Conservation (phyloP, 164 flowering plant genomes). For the Amborella trichopoda region DNA sequence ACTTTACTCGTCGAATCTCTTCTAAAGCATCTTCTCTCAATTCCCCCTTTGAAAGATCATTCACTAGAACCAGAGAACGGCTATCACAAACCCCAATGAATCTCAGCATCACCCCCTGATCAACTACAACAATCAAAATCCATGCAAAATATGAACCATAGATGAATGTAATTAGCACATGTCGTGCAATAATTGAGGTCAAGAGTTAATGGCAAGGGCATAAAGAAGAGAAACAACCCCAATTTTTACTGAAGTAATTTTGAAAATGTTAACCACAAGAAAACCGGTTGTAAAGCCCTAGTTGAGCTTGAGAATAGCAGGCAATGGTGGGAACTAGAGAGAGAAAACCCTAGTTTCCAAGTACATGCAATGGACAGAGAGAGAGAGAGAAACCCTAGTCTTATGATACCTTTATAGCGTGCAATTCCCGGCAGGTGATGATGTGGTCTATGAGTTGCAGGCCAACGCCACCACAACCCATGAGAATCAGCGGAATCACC, state of each 20-base stretch:
- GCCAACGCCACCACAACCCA: constrained; percentile 91
- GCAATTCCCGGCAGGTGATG: constrained; percentile 58
- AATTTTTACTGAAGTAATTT: no score
- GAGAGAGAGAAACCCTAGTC: neutral
- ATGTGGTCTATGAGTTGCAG: constrained; percentile 81
- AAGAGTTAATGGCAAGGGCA: no score
- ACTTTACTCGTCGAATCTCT: constrained; percentile 48
- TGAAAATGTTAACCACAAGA: no score
- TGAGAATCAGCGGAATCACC: constrained; percentile 41
- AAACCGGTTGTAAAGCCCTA: no score
- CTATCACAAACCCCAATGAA: constrained; percentile 77
- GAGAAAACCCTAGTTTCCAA: neutral
- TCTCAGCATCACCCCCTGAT: constrained; percentile 65
- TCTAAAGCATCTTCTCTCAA: constrained; percentile 33
- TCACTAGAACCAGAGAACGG: constrained; percentile 28
- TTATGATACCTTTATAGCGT: constrained; percentile 43
- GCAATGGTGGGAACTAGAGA: neutral
- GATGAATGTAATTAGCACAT: no score
- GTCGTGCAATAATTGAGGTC: no score
- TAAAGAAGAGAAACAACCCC: no score
- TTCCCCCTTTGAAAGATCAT: constrained; percentile 28
- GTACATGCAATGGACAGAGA: neutral
- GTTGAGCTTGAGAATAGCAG: no score
- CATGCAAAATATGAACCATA: no score
- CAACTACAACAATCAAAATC: neutral